A percentile compares a stretch with the other conserved stretches of the same genome.
These are phyloP conservation scores for Mixia osmundae DNA, from an alignment of 1,284 basidiomycete genomes.

Conservation along the genomic window DNA sequence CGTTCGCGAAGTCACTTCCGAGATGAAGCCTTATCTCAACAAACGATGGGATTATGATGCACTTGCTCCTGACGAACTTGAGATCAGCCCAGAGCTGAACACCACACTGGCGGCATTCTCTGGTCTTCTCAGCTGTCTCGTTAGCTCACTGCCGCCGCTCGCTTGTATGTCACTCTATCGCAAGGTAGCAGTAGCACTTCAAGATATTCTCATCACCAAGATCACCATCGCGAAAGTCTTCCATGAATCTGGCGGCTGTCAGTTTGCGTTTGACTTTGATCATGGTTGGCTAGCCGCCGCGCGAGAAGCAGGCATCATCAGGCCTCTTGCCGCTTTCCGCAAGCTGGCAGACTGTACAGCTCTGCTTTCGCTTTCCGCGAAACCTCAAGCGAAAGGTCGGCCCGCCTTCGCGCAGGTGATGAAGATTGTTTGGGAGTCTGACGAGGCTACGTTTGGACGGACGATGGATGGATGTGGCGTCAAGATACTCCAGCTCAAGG, in stretches of 20 bases:
- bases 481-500: conserved; percentile 10
- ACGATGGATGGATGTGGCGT: conserved; percentile 15
- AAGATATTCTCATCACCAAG: conserved; percentile 6
- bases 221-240: conserved; percentile 6
- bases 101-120: conserved; percentile 14
- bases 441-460: conserved; percentile 9
- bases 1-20: conserved; percentile 47
- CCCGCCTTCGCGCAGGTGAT: conserved; percentile 14
- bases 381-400: not conserved
- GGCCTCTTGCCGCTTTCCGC: conserved; percentile 13
- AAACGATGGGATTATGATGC: conserved; percentile 9
- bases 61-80: not conserved
- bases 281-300: conserved; percentile 16
- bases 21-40: conserved; percentile 42
- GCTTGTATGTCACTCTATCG: conserved; percentile 8
- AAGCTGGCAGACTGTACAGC: conserved; percentile 10
- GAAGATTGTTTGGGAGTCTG: conserved; percentile 14
- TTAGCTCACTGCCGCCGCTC: conserved; percentile 9
- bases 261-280: conserved; percentile 14
- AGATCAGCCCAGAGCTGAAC: conserved; percentile 11
- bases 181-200: conserved; percentile 2
- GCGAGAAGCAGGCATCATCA: conserved; percentile 10
- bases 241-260: conserved; percentile 10
- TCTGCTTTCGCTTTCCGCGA: conserved; percentile 13
- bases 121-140: conserved; percentile 11